phyloP scores from a whole-genome alignment of 1,284 basidiomycete genomes.

The Irpex sp. region DNA sequence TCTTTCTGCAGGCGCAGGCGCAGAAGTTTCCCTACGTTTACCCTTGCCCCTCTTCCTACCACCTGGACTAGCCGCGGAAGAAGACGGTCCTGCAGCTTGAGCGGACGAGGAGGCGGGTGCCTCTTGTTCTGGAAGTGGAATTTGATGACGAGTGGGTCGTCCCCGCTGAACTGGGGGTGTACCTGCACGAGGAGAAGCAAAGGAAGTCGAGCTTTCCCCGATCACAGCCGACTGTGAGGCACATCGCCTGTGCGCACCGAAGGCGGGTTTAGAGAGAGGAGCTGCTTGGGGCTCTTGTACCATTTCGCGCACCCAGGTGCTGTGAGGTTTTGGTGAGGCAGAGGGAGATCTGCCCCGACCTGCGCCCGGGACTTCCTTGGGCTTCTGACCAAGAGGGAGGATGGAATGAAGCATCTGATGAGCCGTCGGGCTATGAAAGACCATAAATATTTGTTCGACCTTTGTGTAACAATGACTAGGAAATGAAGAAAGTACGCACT shows the following conservation, averaged over 20 bases:
- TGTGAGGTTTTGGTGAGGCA: background rate
- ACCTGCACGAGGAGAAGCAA: background rate
- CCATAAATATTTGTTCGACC: background rate
- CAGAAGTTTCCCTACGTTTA: background rate
- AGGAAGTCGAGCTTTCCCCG: background rate
- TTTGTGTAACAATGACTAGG: background rate
- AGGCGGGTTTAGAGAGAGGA: background rate
- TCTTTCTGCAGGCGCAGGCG: background rate
- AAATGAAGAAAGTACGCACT: background rate
- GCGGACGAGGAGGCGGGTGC: background rate
- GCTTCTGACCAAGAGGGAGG: background rate
- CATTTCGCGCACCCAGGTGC: background rate
- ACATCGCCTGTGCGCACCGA: background rate
- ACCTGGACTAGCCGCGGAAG: background rate
- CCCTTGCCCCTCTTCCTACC: background rate
- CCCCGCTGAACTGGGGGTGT: background rate
- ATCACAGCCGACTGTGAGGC: background rate
- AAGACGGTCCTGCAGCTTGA: background rate
- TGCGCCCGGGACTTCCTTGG: background rate
- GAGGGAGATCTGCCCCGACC: background rate
- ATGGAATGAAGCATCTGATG: background rate
- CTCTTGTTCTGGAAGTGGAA: background rate
- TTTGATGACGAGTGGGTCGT: background rate
- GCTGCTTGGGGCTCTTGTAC: background rate
- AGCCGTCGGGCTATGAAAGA: background rate